Evolutionary conservation across 2,329 filamentous ascomycete genomes (phyloP).

Genomic region (Juglanconis oblonga): DNA sequence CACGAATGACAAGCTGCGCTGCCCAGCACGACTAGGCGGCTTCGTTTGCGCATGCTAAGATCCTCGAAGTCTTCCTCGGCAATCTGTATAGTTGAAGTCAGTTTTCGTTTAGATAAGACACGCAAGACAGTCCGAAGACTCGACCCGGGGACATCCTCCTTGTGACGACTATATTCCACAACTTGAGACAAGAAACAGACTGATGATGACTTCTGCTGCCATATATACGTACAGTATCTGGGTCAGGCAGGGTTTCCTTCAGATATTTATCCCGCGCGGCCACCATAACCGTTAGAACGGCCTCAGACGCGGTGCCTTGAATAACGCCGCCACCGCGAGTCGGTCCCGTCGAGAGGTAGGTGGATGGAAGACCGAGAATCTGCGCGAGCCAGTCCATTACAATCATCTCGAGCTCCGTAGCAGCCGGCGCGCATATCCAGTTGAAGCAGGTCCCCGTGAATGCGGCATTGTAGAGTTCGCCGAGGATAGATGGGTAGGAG

Average conservation of each 20-base stretch:
- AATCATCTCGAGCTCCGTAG: conserved; percentile 93
- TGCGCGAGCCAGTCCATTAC: conserved; percentile 92
- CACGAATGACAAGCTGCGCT: conserved; percentile 79
- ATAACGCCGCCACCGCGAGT: conserved; percentile 84
- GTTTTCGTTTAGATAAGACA: neutral
- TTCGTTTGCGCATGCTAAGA: conserved; percentile 61
- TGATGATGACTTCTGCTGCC: neutral
- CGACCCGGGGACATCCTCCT: conserved; percentile 23
- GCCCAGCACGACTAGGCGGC: conserved; percentile 74
- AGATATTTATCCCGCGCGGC: conserved; percentile 81
- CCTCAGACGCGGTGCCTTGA: conserved; percentile 85
- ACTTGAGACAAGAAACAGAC: neutral
- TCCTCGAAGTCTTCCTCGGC: conserved; percentile 63
- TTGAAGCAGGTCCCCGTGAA: conserved; percentile 94
- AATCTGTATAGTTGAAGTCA: neutral
- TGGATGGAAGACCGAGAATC: conserved; percentile 68
- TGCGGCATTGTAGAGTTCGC: conserved; percentile 85
- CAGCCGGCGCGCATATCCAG: conserved; percentile 89
- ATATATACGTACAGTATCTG: conserved; percentile 29
- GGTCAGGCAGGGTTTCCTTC: conserved; percentile 49
- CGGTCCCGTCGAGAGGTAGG: conserved; percentile 68
- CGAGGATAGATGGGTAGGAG: conserved; percentile 81
- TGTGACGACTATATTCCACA: too few relatives aligned
- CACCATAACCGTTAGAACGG: conserved; percentile 80
- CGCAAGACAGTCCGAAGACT: neutral